phyloP scores from a whole-genome alignment of 345 rosid genomes.

The Rubroshorea leprosula region DNA sequence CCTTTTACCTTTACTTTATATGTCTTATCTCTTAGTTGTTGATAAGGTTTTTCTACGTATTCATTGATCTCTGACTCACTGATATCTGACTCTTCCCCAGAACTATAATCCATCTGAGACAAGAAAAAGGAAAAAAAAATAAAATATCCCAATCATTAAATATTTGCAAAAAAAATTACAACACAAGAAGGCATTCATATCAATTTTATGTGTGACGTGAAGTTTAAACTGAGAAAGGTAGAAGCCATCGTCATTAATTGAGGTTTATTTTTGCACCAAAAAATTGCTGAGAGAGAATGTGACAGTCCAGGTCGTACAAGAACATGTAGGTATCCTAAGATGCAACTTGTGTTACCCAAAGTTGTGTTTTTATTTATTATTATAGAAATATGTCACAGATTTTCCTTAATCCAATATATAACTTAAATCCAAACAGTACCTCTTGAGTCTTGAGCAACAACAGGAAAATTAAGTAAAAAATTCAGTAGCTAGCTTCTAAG shows the following conservation, averaged over 20 bases:
- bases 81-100: constrained; percentile 74
- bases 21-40: constrained; percentile 35
- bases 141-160: not conserved
- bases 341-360: not conserved
- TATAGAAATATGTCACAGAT: not conserved
- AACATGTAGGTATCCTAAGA: not conserved
- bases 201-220: not conserved
- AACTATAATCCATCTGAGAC: constrained; percentile 45
- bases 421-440: not conserved
- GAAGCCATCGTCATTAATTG: not conserved
- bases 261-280: not conserved
- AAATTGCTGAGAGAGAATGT: not conserved
- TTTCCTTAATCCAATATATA: not conserved
- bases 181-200: not conserved
- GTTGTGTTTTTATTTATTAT: not conserved
- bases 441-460: no score
- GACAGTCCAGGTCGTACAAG: not conserved
- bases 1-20: constrained; percentile 59
- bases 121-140: not conserved
- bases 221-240: not conserved
- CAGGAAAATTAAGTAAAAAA: no score
- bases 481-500: no score
- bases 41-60: constrained; percentile 54
- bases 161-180: not conserved
- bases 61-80: constrained; percentile 75